phyloP scores from a whole-genome alignment of 495 filamentous ascomycete species.

The Penicillium tannophilum region DNA sequence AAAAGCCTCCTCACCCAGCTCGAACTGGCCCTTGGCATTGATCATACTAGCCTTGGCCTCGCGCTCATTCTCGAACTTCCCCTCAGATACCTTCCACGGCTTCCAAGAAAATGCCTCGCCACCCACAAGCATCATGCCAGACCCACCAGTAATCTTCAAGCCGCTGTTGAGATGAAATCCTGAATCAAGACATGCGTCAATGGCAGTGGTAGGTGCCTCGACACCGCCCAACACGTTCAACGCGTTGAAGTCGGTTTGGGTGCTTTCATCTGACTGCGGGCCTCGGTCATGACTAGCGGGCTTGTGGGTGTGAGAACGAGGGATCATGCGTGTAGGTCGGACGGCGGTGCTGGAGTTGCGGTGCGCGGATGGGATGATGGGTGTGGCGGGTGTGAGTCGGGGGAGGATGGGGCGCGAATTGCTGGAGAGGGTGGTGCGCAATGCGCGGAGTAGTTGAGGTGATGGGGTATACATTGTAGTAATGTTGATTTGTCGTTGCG shows the following conservation, averaged over 20 bases:
- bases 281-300: slow-evolving; percentile 57
- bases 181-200: slow-evolving; percentile 76
- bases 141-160: slow-evolving; percentile 61
- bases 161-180: slow-evolving; percentile 85
- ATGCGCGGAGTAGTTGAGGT: slow-evolving; percentile 46
- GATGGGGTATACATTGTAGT: slow-evolving; percentile 45
- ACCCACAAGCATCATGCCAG: slow-evolving; percentile 72
- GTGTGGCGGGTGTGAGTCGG: slow-evolving; percentile 17
- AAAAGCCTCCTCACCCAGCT: slow-evolving; percentile 69
- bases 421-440: slow-evolving; percentile 38
- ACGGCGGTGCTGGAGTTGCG: slow-evolving; percentile 34
- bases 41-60: slow-evolving; percentile 52
- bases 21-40: slow-evolving; percentile 80
- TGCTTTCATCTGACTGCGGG: slow-evolving; percentile 59
- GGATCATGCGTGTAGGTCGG: slow-evolving; percentile 41
- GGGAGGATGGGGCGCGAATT: slow-evolving; percentile 16
- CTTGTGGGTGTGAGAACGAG: slow-evolving; percentile 43
- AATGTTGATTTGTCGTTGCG: neutral
- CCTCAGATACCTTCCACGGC: slow-evolving; percentile 62
- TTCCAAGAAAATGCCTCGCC: slow-evolving; percentile 89
- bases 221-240: slow-evolving; percentile 80
- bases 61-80: slow-evolving; percentile 27
- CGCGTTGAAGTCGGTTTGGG: slow-evolving; percentile 71
- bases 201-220: slow-evolving; percentile 72
- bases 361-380: slow-evolving; percentile 12